Base-by-base conservation (phyloP, 805 yeast genomes). In the Monosporozyma yasuniensis region DNA sequence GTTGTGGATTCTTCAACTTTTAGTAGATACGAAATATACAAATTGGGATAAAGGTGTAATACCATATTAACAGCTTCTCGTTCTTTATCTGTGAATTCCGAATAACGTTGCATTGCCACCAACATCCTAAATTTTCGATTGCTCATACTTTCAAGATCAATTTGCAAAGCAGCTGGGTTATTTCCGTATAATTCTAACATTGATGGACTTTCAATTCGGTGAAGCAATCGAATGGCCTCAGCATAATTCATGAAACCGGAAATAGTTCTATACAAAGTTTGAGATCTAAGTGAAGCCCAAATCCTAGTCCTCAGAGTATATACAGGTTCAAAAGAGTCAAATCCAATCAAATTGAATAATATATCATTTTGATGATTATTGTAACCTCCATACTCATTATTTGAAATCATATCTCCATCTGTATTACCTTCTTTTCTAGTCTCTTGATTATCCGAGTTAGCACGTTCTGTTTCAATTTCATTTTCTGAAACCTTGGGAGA, bases 221-320 rank as follows among this genome's bases (percentile, higher is more conserved):
- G 80, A 6, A 88, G 70, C 23, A 87, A 68, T 55, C 81, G 81
- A 28, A 89, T 75, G 0, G 96, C 96, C 35, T 75, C 75, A 12
- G 77, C 71, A 61, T 88, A 88, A 61, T 87, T 87, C 78, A 78
- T 78, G 60, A 89, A 87, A 0, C 96, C 96, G 0, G 90, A 79
- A 2, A 87, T 73, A 0, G 96, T 88, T 38, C 96, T 71, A 60
- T 83, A 89, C 48, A 88, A 70, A 0, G 96, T 88, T 61, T 88
- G 96, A 2, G 87, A 78, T 59, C 96, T 73, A 48, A 85, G 67
- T 0, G 96, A 86, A 0, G 95, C 86, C 96, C 96, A 88, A 2
- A 87, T 75, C 60, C 96, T 73, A 0, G 96, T 87, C 63, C 95
- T 70, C 54, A 84, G 61, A 2, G 79, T 75, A 56, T 76, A 79